Evolutionary conservation across 176 grass and related monocot genomes (phyloP).

Genomic region (Avena sativa): DNA sequence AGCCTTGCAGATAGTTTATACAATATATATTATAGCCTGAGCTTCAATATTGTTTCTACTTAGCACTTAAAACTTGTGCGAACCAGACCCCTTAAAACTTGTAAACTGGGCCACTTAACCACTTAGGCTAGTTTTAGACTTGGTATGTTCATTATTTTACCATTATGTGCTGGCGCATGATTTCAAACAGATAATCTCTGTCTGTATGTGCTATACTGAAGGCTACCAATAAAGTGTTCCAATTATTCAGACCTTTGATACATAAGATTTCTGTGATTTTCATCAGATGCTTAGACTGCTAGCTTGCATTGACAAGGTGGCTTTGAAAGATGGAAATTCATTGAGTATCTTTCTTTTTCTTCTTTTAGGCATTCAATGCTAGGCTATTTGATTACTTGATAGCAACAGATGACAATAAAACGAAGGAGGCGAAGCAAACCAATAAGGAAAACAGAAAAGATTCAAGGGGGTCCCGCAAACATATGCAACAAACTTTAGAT

Average conservation of each 20-base stretch:
- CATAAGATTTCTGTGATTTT: background rate
- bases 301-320: slow-evolving; percentile 22
- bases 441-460: slow-evolving; percentile 58
- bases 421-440: slow-evolving; percentile 62
- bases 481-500: slow-evolving; percentile 74
- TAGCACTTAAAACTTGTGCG: slow-evolving; percentile 27
- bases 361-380: slow-evolving; percentile 90
- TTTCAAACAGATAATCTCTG: background rate
- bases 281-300: slow-evolving; percentile 25
- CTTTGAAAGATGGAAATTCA: background rate
- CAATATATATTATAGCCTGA: background rate
- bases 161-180: slow-evolving; percentile 4
- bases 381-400: slow-evolving; percentile 97
- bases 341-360: slow-evolving; percentile 18
- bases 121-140: background rate
- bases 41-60: background rate
- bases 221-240: slow-evolving; percentile 23
- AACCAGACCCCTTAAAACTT: background rate
- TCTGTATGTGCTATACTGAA: slow-evolving; percentile 26
- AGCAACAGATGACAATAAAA: slow-evolving; percentile 81
- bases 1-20: background rate
- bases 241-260: slow-evolving; percentile 7
- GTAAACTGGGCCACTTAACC: background rate
- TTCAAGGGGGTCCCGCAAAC: slow-evolving; percentile 62
- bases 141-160: slow-evolving; percentile 13